phyloP scores from a whole-genome alignment of 495 filamentous ascomycete species.

The Daldinia concentrica region DNA sequence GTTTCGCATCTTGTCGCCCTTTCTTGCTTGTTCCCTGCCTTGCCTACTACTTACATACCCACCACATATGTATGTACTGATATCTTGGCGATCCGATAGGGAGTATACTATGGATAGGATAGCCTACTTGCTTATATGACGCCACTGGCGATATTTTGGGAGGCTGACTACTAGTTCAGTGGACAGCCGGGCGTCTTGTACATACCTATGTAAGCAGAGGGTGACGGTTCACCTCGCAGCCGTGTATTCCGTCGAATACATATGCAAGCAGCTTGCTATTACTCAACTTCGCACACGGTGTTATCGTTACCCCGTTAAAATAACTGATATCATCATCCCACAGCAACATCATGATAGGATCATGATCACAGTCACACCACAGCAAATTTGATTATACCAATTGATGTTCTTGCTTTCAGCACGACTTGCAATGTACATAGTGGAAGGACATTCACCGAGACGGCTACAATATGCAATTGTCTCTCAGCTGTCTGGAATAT shows the following conservation, averaged over 20 bases:
- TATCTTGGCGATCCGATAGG: not conserved
- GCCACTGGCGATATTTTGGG: slow-evolving; percentile 4
- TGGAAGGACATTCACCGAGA: not conserved
- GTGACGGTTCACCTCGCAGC: not conserved
- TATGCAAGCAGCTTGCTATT: not conserved
- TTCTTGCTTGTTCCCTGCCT: not conserved
- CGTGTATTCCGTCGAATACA: not conserved
- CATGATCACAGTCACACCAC: slow-evolving; percentile 18
- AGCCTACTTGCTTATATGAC: not conserved
- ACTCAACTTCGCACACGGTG: not conserved
- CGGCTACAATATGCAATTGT: not conserved
- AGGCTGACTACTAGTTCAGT: not conserved
- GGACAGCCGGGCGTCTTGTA: not conserved
- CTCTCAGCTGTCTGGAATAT: not conserved
- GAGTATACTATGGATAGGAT: not conserved
- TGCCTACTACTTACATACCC: not conserved
- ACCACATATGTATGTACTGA: not conserved
- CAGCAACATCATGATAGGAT: slow-evolving; percentile 19
- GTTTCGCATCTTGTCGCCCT: slow-evolving; percentile 15
- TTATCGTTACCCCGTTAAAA: slow-evolving; percentile 3
- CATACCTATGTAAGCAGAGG: not conserved
- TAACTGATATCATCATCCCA: slow-evolving; percentile 2
- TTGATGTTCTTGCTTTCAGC: not conserved
- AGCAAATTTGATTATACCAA: not conserved
- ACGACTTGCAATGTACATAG: not conserved